Percentiles rank a stretch among this genome's conserved stretches.
phyloP scores from a whole-genome alignment of 495 filamentous ascomycete species.

The Hypoxylon fragiforme region DNA sequence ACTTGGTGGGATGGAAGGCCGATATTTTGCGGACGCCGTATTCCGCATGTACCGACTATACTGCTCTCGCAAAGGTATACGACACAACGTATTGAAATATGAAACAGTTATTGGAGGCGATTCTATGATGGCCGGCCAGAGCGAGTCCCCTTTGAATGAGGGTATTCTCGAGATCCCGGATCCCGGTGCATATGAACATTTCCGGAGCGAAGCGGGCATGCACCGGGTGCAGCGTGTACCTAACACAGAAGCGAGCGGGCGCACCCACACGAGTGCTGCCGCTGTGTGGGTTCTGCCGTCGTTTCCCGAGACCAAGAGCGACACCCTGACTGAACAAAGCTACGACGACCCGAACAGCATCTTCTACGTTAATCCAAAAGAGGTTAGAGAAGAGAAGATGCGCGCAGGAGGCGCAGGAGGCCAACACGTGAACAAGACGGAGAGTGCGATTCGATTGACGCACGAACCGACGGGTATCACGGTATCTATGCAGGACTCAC shows the following conservation, averaged over 20 bases:
- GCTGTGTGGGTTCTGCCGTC: conserved; percentile 88
- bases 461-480: conserved; percentile 85
- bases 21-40: conserved; percentile 83
- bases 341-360: conserved; percentile 84
- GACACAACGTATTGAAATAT: conserved; percentile 53
- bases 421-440: conserved; percentile 97
- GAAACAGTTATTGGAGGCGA: conserved; percentile 61
- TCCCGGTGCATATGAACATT: conserved; percentile 72
- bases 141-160: conserved; percentile 70
- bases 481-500: conserved; percentile 87
- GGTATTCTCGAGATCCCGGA: conserved; percentile 84
- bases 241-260: conserved; percentile 82
- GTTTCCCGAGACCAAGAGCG: conserved; percentile 63
- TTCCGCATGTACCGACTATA: conserved; percentile 87
- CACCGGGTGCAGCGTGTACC: conserved; percentile 94
- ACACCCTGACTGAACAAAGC: conserved; percentile 58
- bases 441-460: conserved; percentile 90
- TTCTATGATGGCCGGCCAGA: conserved; percentile 55
- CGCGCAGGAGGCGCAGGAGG: conserved; percentile 88
- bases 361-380: conserved; percentile 84
- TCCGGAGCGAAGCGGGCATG: conserved; percentile 88
- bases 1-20: conserved; percentile 89
- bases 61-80: conserved; percentile 62
- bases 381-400: conserved; percentile 89
- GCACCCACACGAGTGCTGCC: conserved; percentile 90